Percentiles rank a stretch among this genome's conserved stretches.
These are phyloP conservation scores for Alternaria burnsii DNA, from an alignment of 2,329 filamentous ascomycete genomes.

Conservation along the genomic window DNA sequence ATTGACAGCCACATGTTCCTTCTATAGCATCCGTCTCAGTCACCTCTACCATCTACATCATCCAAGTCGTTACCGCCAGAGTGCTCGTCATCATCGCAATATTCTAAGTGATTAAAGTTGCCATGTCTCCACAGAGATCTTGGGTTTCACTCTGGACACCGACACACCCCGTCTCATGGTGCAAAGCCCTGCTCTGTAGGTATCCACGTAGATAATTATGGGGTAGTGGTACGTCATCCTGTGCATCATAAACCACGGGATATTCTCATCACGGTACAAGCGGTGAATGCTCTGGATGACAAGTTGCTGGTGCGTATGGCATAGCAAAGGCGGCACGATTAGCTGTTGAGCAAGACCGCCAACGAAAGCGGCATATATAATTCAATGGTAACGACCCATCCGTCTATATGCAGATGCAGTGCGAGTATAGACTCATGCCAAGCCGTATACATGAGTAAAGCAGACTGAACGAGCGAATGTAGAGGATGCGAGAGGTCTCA, in stretches of 20 bases:
- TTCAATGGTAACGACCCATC: neutral
- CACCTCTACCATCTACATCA: neutral
- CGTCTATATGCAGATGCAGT: slow-evolving; percentile 1
- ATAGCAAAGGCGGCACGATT: neutral
- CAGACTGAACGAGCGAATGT: neutral
- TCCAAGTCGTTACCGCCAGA: no score
- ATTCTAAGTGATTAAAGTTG: no score
- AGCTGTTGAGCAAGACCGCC: neutral
- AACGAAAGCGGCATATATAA: neutral
- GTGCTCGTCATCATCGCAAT: neutral
- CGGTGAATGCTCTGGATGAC: neutral
- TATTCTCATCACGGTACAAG: neutral
- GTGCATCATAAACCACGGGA: no score
- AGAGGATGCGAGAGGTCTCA: neutral
- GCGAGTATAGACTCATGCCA: neutral
- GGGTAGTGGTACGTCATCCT: neutral
- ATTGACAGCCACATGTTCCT: neutral
- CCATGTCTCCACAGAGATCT: no score
- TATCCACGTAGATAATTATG: neutral
- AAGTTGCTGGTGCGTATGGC: neutral
- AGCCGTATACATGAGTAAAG: neutral
- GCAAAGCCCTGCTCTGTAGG: neutral
- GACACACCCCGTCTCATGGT: neutral
- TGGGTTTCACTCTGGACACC: neutral
- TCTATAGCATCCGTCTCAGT: neutral